Base-by-base conservation (phyloP, 140 eudicot species). In the Cichorium intybus region DNA sequence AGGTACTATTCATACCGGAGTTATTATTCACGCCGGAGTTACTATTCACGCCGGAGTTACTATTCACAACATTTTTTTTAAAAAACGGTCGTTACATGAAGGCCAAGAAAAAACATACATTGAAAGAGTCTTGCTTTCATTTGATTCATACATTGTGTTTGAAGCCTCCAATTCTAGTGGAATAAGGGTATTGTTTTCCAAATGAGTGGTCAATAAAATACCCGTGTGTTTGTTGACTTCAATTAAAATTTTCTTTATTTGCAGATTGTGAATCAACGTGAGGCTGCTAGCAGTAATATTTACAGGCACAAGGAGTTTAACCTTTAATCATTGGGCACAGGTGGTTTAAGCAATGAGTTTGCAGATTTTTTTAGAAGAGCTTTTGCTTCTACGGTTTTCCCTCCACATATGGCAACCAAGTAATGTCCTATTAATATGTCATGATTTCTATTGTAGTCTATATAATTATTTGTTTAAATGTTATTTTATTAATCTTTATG, bases 361-460 rank as follows among this genome's bases (percentile, higher is more conserved):
- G 97, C 91, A 17, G 97, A 94, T 71, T 89, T 88, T 27, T 88
- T 94, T 68, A 81, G 97, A 82, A 86, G 99, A 84, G 99, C 99
- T 66, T 94, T 94, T 62, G 99, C 99, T 18, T 94, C 99, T 62
- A 89, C 96, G 64, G 99, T 94, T 60, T 94, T 94, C 66, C 99
- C 99, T 76, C 74, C 99, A 27, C 97, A 94, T 24, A 96, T 94
- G 74, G 87, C 99, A 56, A 77, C 80, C 74, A 94, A 89, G 98
- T 92, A 88, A 76, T 72, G 35, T 64, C 21, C 27, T 31, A 64
- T 74, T 23, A 50, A 24, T 24, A 26, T 61, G 24, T 62, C 24
- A 4, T 60, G 24, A 18, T 53, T 9, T 31, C 7, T 31, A 31
- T 31, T 31, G 12, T 10, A 5, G 12, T 39, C 15, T 22, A 23